Conservation (phyloP, 2,329 filamentous ascomycete genomes). For the Cryphonectria carpinicola region DNA sequence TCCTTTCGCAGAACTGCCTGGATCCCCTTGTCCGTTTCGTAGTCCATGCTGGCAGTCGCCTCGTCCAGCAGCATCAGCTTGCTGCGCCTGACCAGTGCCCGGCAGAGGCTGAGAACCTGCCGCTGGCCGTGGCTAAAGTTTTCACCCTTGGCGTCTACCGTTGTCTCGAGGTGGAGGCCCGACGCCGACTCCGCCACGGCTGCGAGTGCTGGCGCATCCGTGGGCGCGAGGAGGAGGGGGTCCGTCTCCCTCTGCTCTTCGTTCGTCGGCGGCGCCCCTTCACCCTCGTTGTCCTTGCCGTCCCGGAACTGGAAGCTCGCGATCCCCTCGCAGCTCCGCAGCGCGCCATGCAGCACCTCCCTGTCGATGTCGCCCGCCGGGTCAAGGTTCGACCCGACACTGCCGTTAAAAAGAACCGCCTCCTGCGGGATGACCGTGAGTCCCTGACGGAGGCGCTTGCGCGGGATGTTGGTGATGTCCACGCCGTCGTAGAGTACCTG, state of each 20-base stretch:
- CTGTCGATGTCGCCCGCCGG: slow-evolving; percentile 62
- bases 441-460: slow-evolving; percentile 40
- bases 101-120: slow-evolving; percentile 61
- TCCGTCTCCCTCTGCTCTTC: slow-evolving; percentile 25
- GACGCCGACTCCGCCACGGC: slow-evolving; percentile 30
- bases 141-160: slow-evolving; percentile 56
- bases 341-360: slow-evolving; percentile 58
- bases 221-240: slow-evolving; percentile 21
- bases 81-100: slow-evolving; percentile 58
- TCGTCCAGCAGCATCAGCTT: slow-evolving; percentile 62
- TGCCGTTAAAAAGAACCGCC: slow-evolving; percentile 41
- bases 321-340: slow-evolving; percentile 65
- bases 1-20: slow-evolving; percentile 57
- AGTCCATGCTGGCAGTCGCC: slow-evolving; percentile 63
- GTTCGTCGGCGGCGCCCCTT: slow-evolving; percentile 9
- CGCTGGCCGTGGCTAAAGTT: slow-evolving; percentile 63
- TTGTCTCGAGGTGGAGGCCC: slow-evolving; percentile 47
- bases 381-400: slow-evolving; percentile 62
- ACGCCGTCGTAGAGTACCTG: slow-evolving; percentile 42
- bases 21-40: slow-evolving; percentile 59
- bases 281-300: slow-evolving; percentile 32
- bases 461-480: slow-evolving; percentile 40
- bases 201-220: slow-evolving; percentile 19
- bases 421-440: slow-evolving; percentile 47
- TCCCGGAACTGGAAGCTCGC: slow-evolving; percentile 52